Percentiles rank a stretch among this genome's conserved stretches.
These are phyloP conservation scores for Senna tora DNA, from an alignment of 306 rosid genomes.

Conservation along the genomic window DNA sequence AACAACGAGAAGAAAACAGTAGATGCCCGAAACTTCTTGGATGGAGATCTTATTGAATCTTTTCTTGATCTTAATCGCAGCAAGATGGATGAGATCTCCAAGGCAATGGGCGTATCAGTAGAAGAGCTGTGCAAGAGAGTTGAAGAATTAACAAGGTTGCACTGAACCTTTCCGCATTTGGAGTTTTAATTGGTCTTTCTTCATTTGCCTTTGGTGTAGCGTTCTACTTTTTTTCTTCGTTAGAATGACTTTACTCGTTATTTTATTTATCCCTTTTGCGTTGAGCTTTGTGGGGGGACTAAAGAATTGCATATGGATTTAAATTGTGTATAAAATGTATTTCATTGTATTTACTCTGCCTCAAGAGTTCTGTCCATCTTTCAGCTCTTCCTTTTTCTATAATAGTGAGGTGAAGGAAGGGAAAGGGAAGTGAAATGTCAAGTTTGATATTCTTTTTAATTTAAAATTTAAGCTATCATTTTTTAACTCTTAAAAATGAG, in stretches of 20 bases:
- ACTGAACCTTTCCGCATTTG: conserved; percentile 44
- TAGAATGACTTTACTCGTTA: neutral
- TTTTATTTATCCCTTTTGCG: neutral
- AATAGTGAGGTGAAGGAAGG: too few relatives aligned
- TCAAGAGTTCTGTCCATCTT: neutral
- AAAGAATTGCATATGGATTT: neutral
- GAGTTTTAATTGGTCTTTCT: conserved; percentile 13
- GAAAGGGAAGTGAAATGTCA: too few relatives aligned
- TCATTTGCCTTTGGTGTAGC: neutral
- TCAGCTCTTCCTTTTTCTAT: neutral
- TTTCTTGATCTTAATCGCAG: conserved; percentile 85
- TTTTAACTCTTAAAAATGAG: too few relatives aligned
- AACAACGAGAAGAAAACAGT: conserved; percentile 86
- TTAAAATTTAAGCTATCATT: too few relatives aligned
- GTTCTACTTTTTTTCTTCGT: neutral
- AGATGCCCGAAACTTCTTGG: conserved; percentile 85
- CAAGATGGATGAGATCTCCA: conserved; percentile 91
- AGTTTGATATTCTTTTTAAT: too few relatives aligned
- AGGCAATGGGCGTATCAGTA: conserved; percentile 71
- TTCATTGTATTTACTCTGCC: neutral
- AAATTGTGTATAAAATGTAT: conserved; percentile 14
- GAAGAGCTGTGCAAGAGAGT: conserved; percentile 97
- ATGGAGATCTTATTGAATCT: conserved; percentile 95
- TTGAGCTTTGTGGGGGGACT: neutral
- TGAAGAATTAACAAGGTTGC: conserved; percentile 93